These are phyloP conservation scores for Pyrenula aspistea DNA, from an alignment of 495 filamentous ascomycete species.

Conservation along the genomic window DNA sequence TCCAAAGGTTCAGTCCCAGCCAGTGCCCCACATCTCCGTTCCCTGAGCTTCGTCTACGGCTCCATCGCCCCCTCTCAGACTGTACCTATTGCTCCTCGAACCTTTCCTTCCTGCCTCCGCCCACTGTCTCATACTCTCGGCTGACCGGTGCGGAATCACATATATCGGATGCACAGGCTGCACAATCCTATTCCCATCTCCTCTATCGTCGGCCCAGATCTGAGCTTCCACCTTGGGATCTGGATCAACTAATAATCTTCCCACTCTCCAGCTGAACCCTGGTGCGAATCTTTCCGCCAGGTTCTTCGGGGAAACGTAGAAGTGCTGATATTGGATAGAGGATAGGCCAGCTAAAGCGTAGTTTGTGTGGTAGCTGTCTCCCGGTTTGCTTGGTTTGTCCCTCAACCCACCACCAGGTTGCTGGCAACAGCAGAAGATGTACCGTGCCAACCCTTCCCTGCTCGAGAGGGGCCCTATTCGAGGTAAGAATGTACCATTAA, in stretches of 20 bases:
- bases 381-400: slow-evolving; percentile 88
- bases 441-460: slow-evolving; percentile 71
- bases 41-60: too few relatives aligned
- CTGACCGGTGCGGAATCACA: slow-evolving; percentile 62
- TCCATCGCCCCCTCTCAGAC: not conserved
- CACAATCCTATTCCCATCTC: slow-evolving; percentile 24
- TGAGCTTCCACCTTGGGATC: slow-evolving; percentile 25
- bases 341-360: slow-evolving; percentile 84
- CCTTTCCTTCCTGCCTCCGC: slow-evolving; percentile 29
- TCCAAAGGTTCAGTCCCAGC: too few relatives aligned
- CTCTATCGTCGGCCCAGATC: slow-evolving; percentile 31
- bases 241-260: slow-evolving; percentile 25
- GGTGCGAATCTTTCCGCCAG: slow-evolving; percentile 26
- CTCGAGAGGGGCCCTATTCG: slow-evolving; percentile 51
- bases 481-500: slow-evolving; percentile 7
- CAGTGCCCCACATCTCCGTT: too few relatives aligned
- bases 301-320: slow-evolving; percentile 29
- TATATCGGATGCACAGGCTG: slow-evolving; percentile 67
- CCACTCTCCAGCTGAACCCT: slow-evolving; percentile 53
- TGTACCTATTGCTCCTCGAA: not conserved
- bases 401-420: slow-evolving; percentile 66
- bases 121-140: slow-evolving; percentile 50
- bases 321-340: slow-evolving; percentile 64
- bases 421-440: slow-evolving; percentile 84
- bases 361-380: slow-evolving; percentile 78